phyloP scores from a whole-genome alignment of 768 basidiomycete species.

The Collybia mongolica region DNA sequence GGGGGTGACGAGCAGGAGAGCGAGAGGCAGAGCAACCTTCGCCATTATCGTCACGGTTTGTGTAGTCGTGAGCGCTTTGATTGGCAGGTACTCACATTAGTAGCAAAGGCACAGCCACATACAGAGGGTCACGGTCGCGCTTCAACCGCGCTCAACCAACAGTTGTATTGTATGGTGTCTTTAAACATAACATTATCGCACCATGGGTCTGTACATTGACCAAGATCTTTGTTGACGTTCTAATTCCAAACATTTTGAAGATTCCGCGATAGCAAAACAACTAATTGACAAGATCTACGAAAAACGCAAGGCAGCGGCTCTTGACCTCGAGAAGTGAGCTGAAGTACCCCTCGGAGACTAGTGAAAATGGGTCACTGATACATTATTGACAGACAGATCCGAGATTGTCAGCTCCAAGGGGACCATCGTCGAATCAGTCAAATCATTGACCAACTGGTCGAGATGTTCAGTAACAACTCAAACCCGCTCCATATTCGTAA shows the following conservation, averaged over 20 bases:
- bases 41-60: constrained; percentile 5
- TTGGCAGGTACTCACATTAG: no score
- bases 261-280: constrained; percentile 74
- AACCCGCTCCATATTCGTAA: constrained; percentile 90
- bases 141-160: constrained; percentile 1
- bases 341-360: not conserved
- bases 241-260: constrained; percentile 30
- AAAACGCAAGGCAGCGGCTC: constrained; percentile 92
- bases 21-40: constrained; percentile 21
- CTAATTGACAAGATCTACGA: constrained; percentile 94
- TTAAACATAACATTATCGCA: not conserved
- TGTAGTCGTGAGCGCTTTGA: not conserved
- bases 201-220: constrained; percentile 23
- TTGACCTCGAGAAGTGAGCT: constrained; percentile 90
- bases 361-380: constrained; percentile 2
- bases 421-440: constrained; percentile 79
- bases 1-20: constrained; percentile 43
- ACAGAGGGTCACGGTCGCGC: not conserved
- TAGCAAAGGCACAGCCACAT: constrained; percentile 20
- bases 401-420: constrained; percentile 80
- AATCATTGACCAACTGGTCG: constrained; percentile 93
- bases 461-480: constrained; percentile 83
- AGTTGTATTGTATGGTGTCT: constrained; percentile 1
- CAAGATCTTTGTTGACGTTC: not conserved
- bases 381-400: constrained; percentile 59